Conservation (phyloP, 805 yeast genomes). For the Priceomyces castillae region DNA sequence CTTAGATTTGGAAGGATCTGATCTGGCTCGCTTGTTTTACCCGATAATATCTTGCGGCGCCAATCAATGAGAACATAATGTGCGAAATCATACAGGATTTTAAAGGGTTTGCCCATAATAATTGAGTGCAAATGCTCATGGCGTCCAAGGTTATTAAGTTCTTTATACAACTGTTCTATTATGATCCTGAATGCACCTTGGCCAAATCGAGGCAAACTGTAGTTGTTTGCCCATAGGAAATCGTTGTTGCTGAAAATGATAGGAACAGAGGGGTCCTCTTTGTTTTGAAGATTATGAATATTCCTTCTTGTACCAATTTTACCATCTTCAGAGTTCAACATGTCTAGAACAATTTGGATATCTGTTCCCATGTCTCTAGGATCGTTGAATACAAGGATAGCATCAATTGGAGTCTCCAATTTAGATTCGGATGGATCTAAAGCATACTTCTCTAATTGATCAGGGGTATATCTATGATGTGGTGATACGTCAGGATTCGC, state of each 20-base stretch:
- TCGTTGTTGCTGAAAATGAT: slow-evolving; percentile 81
- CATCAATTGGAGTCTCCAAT: slow-evolving; percentile 54
- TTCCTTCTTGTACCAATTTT: slow-evolving; percentile 57
- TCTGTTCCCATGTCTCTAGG: slow-evolving; percentile 89
- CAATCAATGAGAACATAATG: slow-evolving; percentile 63
- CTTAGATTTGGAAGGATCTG: slow-evolving; percentile 47
- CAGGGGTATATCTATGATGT: slow-evolving; percentile 52
- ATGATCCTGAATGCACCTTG: slow-evolving; percentile 81
- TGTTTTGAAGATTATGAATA: slow-evolving; percentile 8
- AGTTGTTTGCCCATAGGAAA: slow-evolving; percentile 84
- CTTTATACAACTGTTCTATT: slow-evolving; percentile 57
- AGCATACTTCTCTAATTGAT: slow-evolving; percentile 45
- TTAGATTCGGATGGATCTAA: slow-evolving; percentile 25
- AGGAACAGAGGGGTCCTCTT: slow-evolving; percentile 56
- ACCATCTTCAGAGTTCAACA: slow-evolving; percentile 64
- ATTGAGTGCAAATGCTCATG: slow-evolving; percentile 44
- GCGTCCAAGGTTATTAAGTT: slow-evolving; percentile 44
- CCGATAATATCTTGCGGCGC: slow-evolving; percentile 36
- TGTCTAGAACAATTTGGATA: slow-evolving; percentile 70
- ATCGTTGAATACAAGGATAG: slow-evolving; percentile 80
- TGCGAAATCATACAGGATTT: slow-evolving; percentile 79
- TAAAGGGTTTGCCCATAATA: slow-evolving; percentile 79
- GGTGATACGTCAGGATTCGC: slow-evolving; percentile 65
- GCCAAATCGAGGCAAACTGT: slow-evolving; percentile 75
- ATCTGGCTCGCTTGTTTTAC: slow-evolving; percentile 8